phyloP scores from a whole-genome alignment of 129 eudicot genomes.

The Ambrosia artemisiifolia region DNA sequence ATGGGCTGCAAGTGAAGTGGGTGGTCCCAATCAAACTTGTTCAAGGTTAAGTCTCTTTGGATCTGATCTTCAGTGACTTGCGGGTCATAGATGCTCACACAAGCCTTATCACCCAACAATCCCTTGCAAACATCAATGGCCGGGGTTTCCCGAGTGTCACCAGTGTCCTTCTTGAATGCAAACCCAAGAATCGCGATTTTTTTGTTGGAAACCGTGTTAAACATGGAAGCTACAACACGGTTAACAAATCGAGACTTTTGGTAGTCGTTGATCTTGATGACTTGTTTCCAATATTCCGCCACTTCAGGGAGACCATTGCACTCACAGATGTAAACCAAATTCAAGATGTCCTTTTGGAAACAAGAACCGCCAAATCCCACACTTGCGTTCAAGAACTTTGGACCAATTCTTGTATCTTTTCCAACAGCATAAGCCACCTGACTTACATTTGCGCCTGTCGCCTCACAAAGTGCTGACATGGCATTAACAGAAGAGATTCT shows the following conservation, averaged over 20 bases:
- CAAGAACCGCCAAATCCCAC: conserved; percentile 98
- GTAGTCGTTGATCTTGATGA: conserved; percentile 85
- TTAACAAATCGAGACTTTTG: conserved; percentile 87
- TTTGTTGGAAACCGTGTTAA: conserved; percentile 82
- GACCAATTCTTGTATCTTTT: conserved; percentile 80
- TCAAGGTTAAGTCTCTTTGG: conserved; percentile 74
- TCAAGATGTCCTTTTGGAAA: conserved; percentile 82
- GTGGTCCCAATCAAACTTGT: conserved; percentile 88
- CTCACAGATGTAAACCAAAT: conserved; percentile 84
- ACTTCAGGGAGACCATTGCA: conserved; percentile 94
- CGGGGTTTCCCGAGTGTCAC: conserved; percentile 85
- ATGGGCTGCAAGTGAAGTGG: conserved; percentile 88
- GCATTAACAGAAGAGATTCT: conserved; percentile 92
- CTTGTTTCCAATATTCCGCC: conserved; percentile 96
- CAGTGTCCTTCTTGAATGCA: conserved; percentile 82
- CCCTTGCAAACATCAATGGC: conserved; percentile 95
- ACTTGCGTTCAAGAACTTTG: conserved; percentile 77
- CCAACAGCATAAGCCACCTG: conserved; percentile 82
- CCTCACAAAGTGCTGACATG: conserved; percentile 90
- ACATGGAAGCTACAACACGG: conserved; percentile 93
- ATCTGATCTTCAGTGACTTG: conserved; percentile 91
- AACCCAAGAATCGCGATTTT: conserved; percentile 80
- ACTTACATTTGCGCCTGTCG: conserved; percentile 78
- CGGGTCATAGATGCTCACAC: conserved; percentile 82
- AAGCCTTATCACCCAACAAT: conserved; percentile 76